Base-by-base conservation (phyloP, 352 stramenopile species). In the Globisporangium uncinulatum region DNA sequence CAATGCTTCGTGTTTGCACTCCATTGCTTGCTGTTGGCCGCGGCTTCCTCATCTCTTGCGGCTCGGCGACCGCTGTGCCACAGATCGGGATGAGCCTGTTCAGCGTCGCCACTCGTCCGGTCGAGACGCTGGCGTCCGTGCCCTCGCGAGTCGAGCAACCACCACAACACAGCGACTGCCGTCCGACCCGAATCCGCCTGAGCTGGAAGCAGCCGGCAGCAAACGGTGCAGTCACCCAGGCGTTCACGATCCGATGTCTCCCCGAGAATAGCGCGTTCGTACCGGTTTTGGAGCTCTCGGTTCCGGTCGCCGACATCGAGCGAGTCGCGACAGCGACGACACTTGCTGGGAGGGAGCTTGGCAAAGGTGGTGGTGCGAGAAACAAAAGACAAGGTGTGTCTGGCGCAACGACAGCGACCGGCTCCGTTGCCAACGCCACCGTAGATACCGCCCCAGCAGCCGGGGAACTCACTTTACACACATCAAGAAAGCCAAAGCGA, bases 41-140 rank as follows among this genome's bases (percentile, higher is more conserved):
- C 32, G 32, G 9, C 32, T 9, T 37, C 32, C 32, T 37, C 32
- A 37, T 37, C 32, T 37, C 5, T 9, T 37, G 32, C 32, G 5
- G 9, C 32, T 37, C 9, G 32, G n/a, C n/a, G n/a, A n/a, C n/a
- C n/a, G n/a, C 32, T 21, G 6, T 5, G 41, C 36, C 61, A n/a
- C 52, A 86, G 76, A 81, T 87, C 31, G 77, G 75, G 3, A 54
- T 31, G 4, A 87, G 81, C 36, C 52, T 43, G 0, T 87, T 78
- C 57, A 89, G 81, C 48, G 48, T 53, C 19, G 9, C 60, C n/a
- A 84, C 75, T 0, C 54, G 66, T 0, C 50, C 67, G 0, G 63
- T 79, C 4, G 75, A 86, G 48, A 92, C 81, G 1, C 66, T 88
- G 8, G 79, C 81, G 4, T 92, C 83, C 57, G 56, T 81, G 3